Evolutionary conservation across 306 rosid genomes (phyloP).

Genomic region (Sechiopsis laciniata): DNA sequence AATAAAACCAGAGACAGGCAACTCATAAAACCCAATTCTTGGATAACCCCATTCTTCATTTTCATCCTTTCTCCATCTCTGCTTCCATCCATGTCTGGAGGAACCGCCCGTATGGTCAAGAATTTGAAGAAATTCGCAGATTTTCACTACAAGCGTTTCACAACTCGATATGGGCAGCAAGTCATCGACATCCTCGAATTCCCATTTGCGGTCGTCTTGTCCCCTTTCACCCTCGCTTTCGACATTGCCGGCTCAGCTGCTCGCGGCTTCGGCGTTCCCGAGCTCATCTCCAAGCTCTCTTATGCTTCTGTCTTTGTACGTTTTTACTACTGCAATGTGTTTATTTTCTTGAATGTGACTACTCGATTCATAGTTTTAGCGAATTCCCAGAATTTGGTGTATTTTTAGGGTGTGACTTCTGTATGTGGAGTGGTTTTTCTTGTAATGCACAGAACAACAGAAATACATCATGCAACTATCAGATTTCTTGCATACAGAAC

Average conservation of each 20-base stretch:
- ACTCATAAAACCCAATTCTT: slow-evolving; percentile 5
- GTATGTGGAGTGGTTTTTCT: background rate
- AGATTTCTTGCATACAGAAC: background rate
- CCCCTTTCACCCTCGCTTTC: slow-evolving; percentile 71
- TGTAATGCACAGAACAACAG: background rate
- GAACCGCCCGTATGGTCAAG: slow-evolving; percentile 40
- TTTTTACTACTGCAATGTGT: background rate
- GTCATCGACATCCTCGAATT: slow-evolving; percentile 58
- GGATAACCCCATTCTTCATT: slow-evolving; percentile 21
- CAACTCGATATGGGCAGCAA: slow-evolving; percentile 56
- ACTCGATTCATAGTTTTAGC: background rate
- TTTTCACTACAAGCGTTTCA: slow-evolving; percentile 46
- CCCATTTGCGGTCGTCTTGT: slow-evolving; percentile 63
- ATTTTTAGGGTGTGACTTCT: background rate
- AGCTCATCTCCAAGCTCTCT: slow-evolving; percentile 82
- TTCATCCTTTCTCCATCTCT: background rate
- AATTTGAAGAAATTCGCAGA: slow-evolving; percentile 45
- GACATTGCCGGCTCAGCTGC: slow-evolving; percentile 87
- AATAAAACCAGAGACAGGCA: too few species aligned
- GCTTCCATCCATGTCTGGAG: slow-evolving; percentile 43
- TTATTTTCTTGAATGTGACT: slow-evolving; percentile 16
- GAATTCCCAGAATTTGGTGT: background rate
- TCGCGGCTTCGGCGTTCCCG: slow-evolving; percentile 97
- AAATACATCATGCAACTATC: background rate
- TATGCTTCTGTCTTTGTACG: slow-evolving; percentile 76